Base-by-base conservation (phyloP, 1,139 yeast genomes). In the Blastobotrys elegans region DNA sequence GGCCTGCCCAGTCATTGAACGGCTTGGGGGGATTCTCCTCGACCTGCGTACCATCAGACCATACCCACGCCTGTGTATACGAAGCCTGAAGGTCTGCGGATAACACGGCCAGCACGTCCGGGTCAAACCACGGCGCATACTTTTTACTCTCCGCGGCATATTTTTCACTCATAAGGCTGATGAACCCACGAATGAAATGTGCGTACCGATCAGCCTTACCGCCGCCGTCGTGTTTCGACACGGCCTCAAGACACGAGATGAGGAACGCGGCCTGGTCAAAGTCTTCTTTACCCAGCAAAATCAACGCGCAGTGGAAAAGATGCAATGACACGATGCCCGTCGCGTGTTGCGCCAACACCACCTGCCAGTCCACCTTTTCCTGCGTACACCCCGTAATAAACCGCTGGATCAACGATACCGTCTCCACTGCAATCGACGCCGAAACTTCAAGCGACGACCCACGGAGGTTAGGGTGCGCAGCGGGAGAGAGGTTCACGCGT, bases 31-130 rank as follows among this genome's bases (percentile, higher is more conserved):
- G 7, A 2, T 7, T 4, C 16, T 37, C 20, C 17, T 37, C 40
- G 2, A 16, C 29, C 26, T 35, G 5, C 21, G 27, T 13, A 18
- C 18, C 34, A 16, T 45, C 45, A 8, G 18, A 46, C 58, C 61
- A 60, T 13, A 59, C 54, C 64, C 64, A 61, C 3, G 60, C 56
- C 21, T 55, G 58, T 16, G 53, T 43, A 31, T 50, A 52, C 30
- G 50, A 47, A 2, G 55, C 48, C 46, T 60, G 63, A 35, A 59
- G 33, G 41, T 60, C 63, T 7, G 59, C 53, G 4, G 62, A 53
- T 16, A 61, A 37, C 4, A 61, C 48, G 4, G 64, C 60, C 20
- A 59, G 39, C 16, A 60, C 48, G 24, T 56, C 61, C 32, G 56
- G 53, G 39, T 59, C 63, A 27, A 51, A 47, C 48, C 53, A 49